A percentile compares a stretch with the other conserved stretches of the same genome.
phyloP scores from a whole-genome alignment of 768 basidiomycete species.

The Mycena venus region DNA sequence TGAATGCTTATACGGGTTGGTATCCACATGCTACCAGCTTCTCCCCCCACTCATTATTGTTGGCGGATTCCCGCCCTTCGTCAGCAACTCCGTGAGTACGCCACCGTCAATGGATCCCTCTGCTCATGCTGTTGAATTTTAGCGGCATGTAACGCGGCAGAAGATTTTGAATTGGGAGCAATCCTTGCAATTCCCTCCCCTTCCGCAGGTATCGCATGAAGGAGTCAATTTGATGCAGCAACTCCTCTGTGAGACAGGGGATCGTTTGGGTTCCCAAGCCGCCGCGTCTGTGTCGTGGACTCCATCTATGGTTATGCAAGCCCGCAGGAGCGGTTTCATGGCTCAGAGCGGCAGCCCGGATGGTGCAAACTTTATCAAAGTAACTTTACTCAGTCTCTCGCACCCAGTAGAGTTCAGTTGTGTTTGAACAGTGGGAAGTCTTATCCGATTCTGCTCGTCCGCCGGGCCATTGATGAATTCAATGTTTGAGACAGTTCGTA shows the following conservation, averaged over 20 bases:
- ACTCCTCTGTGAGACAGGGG: slow-evolving; percentile 95
- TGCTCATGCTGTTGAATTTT: slow-evolving; percentile 32
- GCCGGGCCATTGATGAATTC: too few species aligned
- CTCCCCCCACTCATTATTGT: slow-evolving; percentile 21
- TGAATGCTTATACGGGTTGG: slow-evolving; percentile 92
- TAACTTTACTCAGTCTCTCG: slow-evolving; percentile 41
- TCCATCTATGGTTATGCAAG: slow-evolving; percentile 81
- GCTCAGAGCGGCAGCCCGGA: slow-evolving; percentile 66
- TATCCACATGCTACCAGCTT: slow-evolving; percentile 37
- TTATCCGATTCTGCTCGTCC: too few species aligned
- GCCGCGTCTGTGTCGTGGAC: slow-evolving; percentile 78
- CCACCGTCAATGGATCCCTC: slow-evolving; percentile 16
- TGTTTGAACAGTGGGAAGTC: too few species aligned
- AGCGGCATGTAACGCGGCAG: slow-evolving; percentile 95
- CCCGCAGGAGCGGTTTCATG: slow-evolving; percentile 82
- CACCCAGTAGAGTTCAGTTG: too few species aligned
- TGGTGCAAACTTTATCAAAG: slow-evolving; percentile 94
- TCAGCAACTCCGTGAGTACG: slow-evolving; percentile 86
- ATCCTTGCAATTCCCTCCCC: slow-evolving; percentile 86
- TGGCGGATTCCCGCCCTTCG: slow-evolving; percentile 91
- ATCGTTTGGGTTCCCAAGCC: slow-evolving; percentile 86
- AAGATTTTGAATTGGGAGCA: slow-evolving; percentile 98
- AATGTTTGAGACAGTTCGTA: too few species aligned
- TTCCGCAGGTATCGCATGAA: slow-evolving; percentile 88
- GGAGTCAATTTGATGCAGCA: slow-evolving; percentile 90